phyloP scores from a whole-genome alignment of 805 yeast species.

The Wickerhamiella sergipiensis region DNA sequence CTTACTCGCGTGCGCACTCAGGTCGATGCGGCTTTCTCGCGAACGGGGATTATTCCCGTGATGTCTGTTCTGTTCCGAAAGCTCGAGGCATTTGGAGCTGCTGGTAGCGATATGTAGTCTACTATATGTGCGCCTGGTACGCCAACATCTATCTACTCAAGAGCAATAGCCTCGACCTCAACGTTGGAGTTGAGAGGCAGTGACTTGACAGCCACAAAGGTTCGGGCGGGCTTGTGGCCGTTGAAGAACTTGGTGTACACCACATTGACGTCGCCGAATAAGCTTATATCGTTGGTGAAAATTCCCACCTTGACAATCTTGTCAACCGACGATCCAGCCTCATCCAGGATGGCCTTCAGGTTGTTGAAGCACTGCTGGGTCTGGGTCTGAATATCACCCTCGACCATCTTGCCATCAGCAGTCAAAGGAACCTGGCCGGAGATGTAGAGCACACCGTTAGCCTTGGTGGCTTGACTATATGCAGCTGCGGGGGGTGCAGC shows the following conservation, averaged over 20 bases:
- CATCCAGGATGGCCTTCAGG: conserved; percentile 53
- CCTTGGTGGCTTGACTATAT: conserved; percentile 91
- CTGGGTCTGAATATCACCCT: conserved; percentile 47
- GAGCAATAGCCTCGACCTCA: conserved; percentile 88
- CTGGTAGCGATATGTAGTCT: conserved; percentile 15
- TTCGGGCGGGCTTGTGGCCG: conserved; percentile 66
- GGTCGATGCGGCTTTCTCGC: conserved; percentile 24
- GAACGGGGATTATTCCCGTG: conserved; percentile 20
- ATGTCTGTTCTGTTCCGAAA: conserved; percentile 17
- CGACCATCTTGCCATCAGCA: conserved; percentile 60
- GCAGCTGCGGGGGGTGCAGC: conserved; percentile 98
- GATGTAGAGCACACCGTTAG: conserved; percentile 73
- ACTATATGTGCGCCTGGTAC: background rate
- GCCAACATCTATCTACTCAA: conserved; percentile 30
- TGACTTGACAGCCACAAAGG: conserved; percentile 88
- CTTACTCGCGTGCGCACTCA: conserved; percentile 47
- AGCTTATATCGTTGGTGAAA: conserved; percentile 80
- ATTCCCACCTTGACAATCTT: conserved; percentile 79
- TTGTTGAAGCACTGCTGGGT: conserved; percentile 30
- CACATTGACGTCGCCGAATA: conserved; percentile 72
- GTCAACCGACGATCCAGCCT: conserved; percentile 71
- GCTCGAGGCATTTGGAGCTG: conserved; percentile 15
- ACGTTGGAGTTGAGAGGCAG: conserved; percentile 78
- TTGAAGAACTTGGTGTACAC: conserved; percentile 46
- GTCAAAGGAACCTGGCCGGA: conserved; percentile 94